A percentile compares a stretch with the other conserved stretches of the same genome.
Evolutionary conservation across 352 stramenopile species (phyloP).

Genomic region (Thalassiosira sp.): DNA sequence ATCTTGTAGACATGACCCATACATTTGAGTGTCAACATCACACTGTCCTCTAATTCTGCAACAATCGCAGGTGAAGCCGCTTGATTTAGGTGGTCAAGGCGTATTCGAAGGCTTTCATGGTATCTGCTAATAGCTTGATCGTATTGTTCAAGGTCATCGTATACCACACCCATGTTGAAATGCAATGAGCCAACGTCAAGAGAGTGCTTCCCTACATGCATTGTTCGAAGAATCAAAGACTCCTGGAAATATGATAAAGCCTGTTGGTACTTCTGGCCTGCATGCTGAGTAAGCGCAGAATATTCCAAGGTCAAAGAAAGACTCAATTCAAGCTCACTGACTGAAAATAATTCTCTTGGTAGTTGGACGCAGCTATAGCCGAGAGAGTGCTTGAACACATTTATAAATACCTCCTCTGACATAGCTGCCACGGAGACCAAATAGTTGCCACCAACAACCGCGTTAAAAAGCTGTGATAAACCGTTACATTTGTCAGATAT

Average conservation of each 20-base stretch:
- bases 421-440: conserved; percentile 16
- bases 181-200: conserved; percentile 57
- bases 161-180: conserved; percentile 62
- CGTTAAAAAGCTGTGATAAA: conserved; percentile 29
- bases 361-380: conserved; percentile 22
- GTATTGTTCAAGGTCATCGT: conserved; percentile 58
- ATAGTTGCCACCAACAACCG: conserved; percentile 18
- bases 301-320: conserved; percentile 63
- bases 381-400: conserved; percentile 29
- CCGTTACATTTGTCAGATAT: conserved; percentile 5
- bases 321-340: conserved; percentile 49
- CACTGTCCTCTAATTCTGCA: conserved; percentile 49
- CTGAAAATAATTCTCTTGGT: conserved; percentile 27
- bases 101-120: conserved; percentile 58
- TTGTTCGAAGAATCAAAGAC: conserved; percentile 50
- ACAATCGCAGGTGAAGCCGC: conserved; percentile 13
- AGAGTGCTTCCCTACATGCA: conserved; percentile 51
- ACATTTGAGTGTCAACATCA: conserved; percentile 58
- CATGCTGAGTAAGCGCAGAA: conserved; percentile 51
- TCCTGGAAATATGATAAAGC: conserved; percentile 54
- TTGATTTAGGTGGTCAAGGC: conserved; percentile 43
- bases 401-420: conserved; percentile 26
- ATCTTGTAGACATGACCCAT: conserved; percentile 58
- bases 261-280: conserved; percentile 38
- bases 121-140: conserved; percentile 52